These are phyloP conservation scores for Cutaneotrichosporon sp. DNA, from an alignment of 1,284 basidiomycete species.

Conservation along the genomic window DNA sequence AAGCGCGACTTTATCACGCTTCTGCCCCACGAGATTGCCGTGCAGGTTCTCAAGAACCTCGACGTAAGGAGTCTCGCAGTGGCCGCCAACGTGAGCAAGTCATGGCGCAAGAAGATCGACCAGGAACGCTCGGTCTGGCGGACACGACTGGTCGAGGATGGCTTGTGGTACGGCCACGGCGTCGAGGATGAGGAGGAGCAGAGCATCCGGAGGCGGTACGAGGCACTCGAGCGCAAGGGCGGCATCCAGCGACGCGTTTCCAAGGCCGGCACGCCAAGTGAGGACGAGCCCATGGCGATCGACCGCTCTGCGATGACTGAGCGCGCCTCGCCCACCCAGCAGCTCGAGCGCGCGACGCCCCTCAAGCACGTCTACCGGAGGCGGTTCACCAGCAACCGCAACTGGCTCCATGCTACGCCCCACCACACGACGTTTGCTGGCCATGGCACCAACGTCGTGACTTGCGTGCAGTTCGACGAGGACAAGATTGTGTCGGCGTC, in stretches of 20 bases:
- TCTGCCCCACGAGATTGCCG: conserved; percentile 50
- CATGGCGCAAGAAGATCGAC: conserved; percentile 50
- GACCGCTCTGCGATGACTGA: conserved; percentile 1
- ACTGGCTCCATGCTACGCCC: conserved; percentile 53
- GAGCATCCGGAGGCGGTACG: conserved; percentile 37
- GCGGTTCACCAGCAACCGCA: conserved; percentile 62
- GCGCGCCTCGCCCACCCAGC: not conserved
- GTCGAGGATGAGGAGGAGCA: conserved; percentile 51
- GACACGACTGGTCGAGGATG: conserved; percentile 43
- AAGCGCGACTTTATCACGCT: conserved; percentile 50
- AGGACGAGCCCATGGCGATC: conserved; percentile 36
- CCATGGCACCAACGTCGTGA: conserved; percentile 86
- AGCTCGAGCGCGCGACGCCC: conserved; percentile 33
- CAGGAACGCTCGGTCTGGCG: conserved; percentile 47
- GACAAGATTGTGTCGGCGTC: conserved; percentile 87
- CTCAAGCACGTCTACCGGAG: conserved; percentile 50
- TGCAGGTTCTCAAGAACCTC: conserved; percentile 47
- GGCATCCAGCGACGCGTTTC: conserved; percentile 1
- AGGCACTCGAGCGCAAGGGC: conserved; percentile 35
- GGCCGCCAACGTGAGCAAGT: conserved; percentile 42
- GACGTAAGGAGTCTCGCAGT: conserved; percentile 39
- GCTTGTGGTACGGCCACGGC: conserved; percentile 44
- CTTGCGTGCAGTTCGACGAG: conserved; percentile 88
- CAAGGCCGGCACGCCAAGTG: conserved; percentile 34
- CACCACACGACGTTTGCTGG: conserved; percentile 76